phyloP scores from a whole-genome alignment of 371 early-diverging fungal species.

The Thermomucor indicae-seudaticae region DNA sequence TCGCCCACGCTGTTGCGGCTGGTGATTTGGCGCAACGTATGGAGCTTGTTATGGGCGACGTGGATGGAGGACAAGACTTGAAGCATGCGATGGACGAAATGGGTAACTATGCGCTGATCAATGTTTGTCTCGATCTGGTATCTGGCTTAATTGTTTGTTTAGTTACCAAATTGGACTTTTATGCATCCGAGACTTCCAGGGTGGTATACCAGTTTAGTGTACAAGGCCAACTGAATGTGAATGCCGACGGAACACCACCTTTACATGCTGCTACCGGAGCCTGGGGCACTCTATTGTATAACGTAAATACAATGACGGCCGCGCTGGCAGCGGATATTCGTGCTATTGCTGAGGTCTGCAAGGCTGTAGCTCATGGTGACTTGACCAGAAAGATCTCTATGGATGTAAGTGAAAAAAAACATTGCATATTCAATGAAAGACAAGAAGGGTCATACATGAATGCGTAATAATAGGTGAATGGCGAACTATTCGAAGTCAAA shows the following conservation, averaged over 20 bases:
- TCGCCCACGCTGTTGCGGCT: background rate
- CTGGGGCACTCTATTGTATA: background rate
- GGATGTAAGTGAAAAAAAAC: conserved; percentile 3
- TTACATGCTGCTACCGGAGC: background rate
- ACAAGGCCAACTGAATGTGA: background rate
- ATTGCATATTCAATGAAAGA: background rate
- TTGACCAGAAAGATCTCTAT: conserved; percentile 56
- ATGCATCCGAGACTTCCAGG: background rate
- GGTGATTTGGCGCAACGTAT: background rate
- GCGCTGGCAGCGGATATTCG: conserved; percentile 28
- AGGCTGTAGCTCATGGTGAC: conserved; percentile 66
- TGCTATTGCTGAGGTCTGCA: conserved; percentile 64
- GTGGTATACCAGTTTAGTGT: background rate
- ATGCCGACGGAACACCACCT: background rate
- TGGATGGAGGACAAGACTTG: background rate
- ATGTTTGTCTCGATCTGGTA: background rate
- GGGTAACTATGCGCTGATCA: background rate
- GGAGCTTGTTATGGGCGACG: background rate
- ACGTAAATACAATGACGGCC: background rate
- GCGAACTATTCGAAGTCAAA: conserved; percentile 26
- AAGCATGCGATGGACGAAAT: background rate
- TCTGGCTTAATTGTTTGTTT: background rate
- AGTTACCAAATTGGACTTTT: background rate
- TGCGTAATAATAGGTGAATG: conserved; percentile 9
- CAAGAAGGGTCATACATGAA: background rate